A percentile compares a stretch with the other conserved stretches of the same genome.
phyloP scores from a whole-genome alignment of 2,329 filamentous ascomycete genomes.

The Phaeomoniella chlamydospora region DNA sequence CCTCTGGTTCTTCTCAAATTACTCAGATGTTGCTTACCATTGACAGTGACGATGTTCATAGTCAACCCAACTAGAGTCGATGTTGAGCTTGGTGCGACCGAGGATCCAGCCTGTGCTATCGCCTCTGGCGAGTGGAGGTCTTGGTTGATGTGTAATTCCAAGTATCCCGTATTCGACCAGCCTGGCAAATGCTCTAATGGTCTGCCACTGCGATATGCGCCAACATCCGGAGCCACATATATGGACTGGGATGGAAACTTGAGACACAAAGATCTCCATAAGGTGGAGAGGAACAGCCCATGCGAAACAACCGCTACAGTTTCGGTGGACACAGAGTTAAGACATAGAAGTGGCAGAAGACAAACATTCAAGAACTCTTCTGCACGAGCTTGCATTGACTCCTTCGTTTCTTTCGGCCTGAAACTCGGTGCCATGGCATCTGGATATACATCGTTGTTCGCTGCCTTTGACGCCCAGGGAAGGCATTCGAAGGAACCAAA shows the following conservation, averaged over 20 bases:
- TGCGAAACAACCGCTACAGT: slow-evolving; percentile 62
- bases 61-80: slow-evolving; percentile 21
- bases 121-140: background rate
- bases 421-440: slow-evolving; percentile 25
- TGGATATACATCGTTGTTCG: slow-evolving; percentile 6
- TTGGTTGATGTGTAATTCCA: slow-evolving; percentile 26
- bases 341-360: slow-evolving; percentile 41
- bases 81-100: background rate
- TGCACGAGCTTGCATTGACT: slow-evolving; percentile 50
- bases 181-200: slow-evolving; percentile 39
- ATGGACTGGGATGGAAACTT: slow-evolving; percentile 36
- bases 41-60: slow-evolving; percentile 45
- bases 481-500: slow-evolving; percentile 25
- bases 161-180: slow-evolving; percentile 54
- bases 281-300: slow-evolving; percentile 59
- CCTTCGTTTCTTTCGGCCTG: slow-evolving; percentile 50
- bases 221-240: slow-evolving; percentile 26
- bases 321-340: slow-evolving; percentile 15
- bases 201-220: slow-evolving; percentile 16
- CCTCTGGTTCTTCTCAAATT: slow-evolving; percentile 66
- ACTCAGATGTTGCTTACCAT: slow-evolving; percentile 56
- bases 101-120: slow-evolving; percentile 3
- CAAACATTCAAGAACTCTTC: slow-evolving; percentile 52
- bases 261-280: slow-evolving; percentile 49
- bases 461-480: slow-evolving; percentile 11